Percentiles rank a stretch among this genome's conserved stretches.
phyloP scores from a whole-genome alignment of 106 monocot genomes.

The Apostasia ramifera region DNA sequence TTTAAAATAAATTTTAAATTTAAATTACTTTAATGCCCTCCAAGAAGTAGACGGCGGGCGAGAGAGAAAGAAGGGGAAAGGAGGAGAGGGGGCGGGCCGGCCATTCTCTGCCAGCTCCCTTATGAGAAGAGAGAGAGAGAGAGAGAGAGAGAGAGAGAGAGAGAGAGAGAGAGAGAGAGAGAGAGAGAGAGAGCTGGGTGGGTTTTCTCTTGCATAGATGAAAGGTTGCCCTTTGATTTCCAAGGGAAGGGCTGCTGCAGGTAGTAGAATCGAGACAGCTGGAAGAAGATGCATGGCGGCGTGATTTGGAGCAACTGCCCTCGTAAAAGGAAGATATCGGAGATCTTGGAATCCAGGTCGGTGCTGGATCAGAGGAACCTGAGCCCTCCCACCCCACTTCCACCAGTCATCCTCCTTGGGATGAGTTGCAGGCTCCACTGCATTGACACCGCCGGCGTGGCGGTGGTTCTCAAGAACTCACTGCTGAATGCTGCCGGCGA shows the following conservation, averaged over 20 bases:
- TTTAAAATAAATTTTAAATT: too few species aligned
- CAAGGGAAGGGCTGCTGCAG: conserved; percentile 3
- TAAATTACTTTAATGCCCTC: too few species aligned
- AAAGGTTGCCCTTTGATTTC: background rate
- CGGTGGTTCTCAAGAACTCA: conserved; percentile 35
- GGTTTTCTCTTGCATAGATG: conserved; percentile 1
- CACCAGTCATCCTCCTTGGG: conserved; percentile 46
- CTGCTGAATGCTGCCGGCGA: background rate
- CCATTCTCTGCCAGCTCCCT: too few species aligned
- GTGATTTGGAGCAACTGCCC: background rate
- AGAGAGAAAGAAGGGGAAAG: too few species aligned
- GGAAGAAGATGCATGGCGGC: background rate
- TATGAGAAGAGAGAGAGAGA: too few species aligned
- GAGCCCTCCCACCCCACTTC: conserved; percentile 48
- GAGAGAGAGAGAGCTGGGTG: background rate
- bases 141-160: too few species aligned
- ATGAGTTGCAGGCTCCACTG: conserved; percentile 22
- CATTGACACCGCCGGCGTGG: conserved; percentile 36
- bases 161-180: too few species aligned
- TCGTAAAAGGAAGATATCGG: background rate
- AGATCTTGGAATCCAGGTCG: background rate
- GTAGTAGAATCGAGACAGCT: background rate
- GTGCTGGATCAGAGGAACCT: conserved; percentile 31
- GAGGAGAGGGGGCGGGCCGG: too few species aligned
- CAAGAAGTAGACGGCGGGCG: too few species aligned